Percentiles rank a stretch among this genome's conserved stretches.
Evolutionary conservation across 2,329 filamentous ascomycete genomes (phyloP).

Genomic region (Exophiala alcalophila): DNA sequence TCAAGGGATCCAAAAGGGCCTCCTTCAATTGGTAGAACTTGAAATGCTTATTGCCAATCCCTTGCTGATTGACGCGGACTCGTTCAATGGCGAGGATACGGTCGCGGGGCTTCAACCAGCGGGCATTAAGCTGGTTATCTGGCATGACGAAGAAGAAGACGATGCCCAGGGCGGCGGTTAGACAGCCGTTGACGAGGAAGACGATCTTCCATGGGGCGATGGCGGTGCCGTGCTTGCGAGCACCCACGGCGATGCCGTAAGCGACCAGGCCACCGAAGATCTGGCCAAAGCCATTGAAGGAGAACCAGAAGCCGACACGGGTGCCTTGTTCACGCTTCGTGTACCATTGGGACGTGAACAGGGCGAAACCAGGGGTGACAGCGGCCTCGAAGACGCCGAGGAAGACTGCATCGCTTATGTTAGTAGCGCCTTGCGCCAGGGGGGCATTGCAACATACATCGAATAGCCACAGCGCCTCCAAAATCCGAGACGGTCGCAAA

Average conservation of each 20-base stretch:
- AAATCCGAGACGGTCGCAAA: slow-evolving; percentile 63
- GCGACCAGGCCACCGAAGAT: slow-evolving; percentile 62
- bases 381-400: slow-evolving; percentile 64
- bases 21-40: slow-evolving; percentile 65
- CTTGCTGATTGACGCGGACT: slow-evolving; percentile 71
- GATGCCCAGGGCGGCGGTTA: slow-evolving; percentile 50
- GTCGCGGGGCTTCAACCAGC: slow-evolving; percentile 64
- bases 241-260: slow-evolving; percentile 61
- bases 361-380: slow-evolving; percentile 65
- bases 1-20: slow-evolving; percentile 56
- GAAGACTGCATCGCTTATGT: slow-evolving; percentile 18
- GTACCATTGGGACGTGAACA: slow-evolving; percentile 70
- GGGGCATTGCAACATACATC: slow-evolving; percentile 34
- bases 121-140: slow-evolving; percentile 59
- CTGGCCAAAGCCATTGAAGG: slow-evolving; percentile 63
- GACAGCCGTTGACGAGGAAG: slow-evolving; percentile 53
- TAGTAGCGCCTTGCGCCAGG: not conserved
- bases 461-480: slow-evolving; percentile 59
- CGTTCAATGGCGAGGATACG: slow-evolving; percentile 66
- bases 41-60: slow-evolving; percentile 68
- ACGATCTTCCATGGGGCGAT: slow-evolving; percentile 66
- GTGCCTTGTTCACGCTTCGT: slow-evolving; percentile 66
- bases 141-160: slow-evolving; percentile 54
- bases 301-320: slow-evolving; percentile 65
- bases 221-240: slow-evolving; percentile 52